These are phyloP conservation scores for Sphagnurus paluster DNA, from an alignment of 1,284 basidiomycete species.

Conservation along the genomic window DNA sequence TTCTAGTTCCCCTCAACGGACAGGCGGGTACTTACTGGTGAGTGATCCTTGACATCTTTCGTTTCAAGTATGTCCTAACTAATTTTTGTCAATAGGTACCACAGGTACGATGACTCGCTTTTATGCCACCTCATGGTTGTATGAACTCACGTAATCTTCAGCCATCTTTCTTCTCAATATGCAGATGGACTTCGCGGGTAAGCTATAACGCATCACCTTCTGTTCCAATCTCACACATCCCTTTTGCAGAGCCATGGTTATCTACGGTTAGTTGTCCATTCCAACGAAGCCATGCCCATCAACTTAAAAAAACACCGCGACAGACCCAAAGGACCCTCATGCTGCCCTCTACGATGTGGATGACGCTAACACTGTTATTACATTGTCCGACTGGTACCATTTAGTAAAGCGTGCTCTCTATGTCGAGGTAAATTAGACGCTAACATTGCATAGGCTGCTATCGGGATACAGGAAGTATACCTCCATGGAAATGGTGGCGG, in stretches of 20 bases:
- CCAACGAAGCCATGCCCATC: not conserved
- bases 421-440: not conserved
- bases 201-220: not conserved
- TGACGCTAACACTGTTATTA: conserved; percentile 30
- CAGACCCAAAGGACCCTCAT: conserved; percentile 23
- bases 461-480: conserved; percentile 21
- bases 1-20: conserved; percentile 13
- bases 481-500: conserved; percentile 16
- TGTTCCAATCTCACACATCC: not conserved
- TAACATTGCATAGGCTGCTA: conserved; percentile 7
- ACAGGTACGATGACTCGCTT: conserved; percentile 4
- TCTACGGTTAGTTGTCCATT: conserved; percentile 13
- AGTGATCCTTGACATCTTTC: not conserved
- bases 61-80: not conserved
- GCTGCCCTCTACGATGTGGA: conserved; percentile 17
- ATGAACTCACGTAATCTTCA: conserved; percentile 1
- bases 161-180: conserved; percentile 13
- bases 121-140: too few relatives aligned
- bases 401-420: not conserved
- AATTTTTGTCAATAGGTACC: conserved; percentile 5
- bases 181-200: conserved; percentile 20
- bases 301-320: not conserved
- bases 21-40: conserved; percentile 20
- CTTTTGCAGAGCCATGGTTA: conserved; percentile 10
- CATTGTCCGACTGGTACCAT: conserved; percentile 32